These are phyloP conservation scores for Hypoxylon rubiginosum DNA, from an alignment of 2,329 filamentous ascomycete species.

Conservation along the genomic window DNA sequence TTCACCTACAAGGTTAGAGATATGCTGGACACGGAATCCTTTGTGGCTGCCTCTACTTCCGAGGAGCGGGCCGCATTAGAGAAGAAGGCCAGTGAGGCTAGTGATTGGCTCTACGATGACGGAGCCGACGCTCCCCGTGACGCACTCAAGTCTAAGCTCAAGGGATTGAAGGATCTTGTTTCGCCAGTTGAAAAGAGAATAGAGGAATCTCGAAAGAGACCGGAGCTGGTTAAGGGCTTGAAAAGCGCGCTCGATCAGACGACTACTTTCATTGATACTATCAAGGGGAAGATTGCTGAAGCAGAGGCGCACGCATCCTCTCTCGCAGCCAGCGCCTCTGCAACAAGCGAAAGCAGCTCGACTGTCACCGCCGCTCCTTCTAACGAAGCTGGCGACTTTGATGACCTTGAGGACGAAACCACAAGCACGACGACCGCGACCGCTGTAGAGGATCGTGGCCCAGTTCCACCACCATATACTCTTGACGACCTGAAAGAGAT, in stretches of 20 bases:
- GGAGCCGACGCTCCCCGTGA: slow-evolving; percentile 81
- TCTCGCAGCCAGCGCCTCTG: slow-evolving; percentile 62
- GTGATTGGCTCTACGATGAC: slow-evolving; percentile 93
- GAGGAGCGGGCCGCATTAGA: slow-evolving; percentile 76
- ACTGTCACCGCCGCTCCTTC: slow-evolving; percentile 63
- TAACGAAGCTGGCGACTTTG: slow-evolving; percentile 67
- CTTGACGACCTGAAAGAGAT: slow-evolving; percentile 78
- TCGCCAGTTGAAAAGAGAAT: slow-evolving; percentile 81
- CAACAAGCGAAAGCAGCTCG: slow-evolving; percentile 57
- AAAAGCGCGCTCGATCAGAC: slow-evolving; percentile 79
- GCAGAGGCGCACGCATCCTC: slow-evolving; percentile 74
- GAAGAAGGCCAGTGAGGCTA: slow-evolving; percentile 74
- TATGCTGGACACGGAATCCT: slow-evolving; percentile 81
- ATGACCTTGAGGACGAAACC: slow-evolving; percentile 81
- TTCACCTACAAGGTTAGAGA: slow-evolving; percentile 93
- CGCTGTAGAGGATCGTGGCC: slow-evolving; percentile 64
- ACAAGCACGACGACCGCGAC: slow-evolving; percentile 56
- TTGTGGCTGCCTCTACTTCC: slow-evolving; percentile 78
- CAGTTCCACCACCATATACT: slow-evolving; percentile 77
- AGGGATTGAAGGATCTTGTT: slow-evolving; percentile 82
- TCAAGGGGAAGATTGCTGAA: slow-evolving; percentile 78
- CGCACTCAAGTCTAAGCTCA: slow-evolving; percentile 81
- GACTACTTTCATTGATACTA: slow-evolving; percentile 75
- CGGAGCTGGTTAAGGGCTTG: slow-evolving; percentile 75
- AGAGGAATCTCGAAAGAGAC: slow-evolving; percentile 78